Conservation (phyloP, 345 rosid species). For the Acer negundo region DNA sequence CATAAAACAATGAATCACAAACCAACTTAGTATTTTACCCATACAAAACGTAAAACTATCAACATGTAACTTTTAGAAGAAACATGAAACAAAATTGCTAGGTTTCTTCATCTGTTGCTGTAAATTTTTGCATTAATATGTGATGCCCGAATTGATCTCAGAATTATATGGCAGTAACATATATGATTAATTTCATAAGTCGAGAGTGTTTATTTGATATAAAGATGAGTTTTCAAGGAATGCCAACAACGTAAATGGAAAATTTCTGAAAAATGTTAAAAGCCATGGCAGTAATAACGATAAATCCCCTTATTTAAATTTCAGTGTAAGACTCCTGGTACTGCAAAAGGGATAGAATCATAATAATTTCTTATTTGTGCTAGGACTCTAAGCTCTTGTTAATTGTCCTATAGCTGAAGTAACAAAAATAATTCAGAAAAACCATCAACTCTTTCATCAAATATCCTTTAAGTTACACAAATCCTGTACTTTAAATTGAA, state of each 20-base stretch:
- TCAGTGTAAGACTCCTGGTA: not conserved
- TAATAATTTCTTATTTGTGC: not conserved
- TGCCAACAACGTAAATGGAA: not conserved
- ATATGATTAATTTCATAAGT: not conserved
- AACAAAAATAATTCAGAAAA: not conserved
- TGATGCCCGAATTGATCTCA: not conserved
- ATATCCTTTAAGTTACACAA: not conserved
- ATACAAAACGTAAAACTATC: not conserved
- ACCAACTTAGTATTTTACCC: not conserved
- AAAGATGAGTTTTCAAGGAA: not conserved
- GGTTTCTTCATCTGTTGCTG: not conserved
- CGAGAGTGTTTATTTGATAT: not conserved
- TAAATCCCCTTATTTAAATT: not conserved
- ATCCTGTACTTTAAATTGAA: not conserved
- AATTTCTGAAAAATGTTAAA: not conserved
- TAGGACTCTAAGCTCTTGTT: not conserved
- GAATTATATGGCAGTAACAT: constrained; percentile 2
- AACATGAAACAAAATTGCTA: not conserved
- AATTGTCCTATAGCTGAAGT: not conserved
- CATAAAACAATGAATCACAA: too few species aligned
- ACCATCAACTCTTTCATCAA: not conserved
- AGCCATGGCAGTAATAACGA: not conserved
- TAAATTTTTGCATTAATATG: not conserved
- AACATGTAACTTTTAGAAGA: not conserved
- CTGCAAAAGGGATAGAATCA: not conserved